Percentiles rank a stretch among this genome's conserved stretches.
Conservation (phyloP, 1,284 basidiomycete genomes). For the Rhodotorula sp. region DNA sequence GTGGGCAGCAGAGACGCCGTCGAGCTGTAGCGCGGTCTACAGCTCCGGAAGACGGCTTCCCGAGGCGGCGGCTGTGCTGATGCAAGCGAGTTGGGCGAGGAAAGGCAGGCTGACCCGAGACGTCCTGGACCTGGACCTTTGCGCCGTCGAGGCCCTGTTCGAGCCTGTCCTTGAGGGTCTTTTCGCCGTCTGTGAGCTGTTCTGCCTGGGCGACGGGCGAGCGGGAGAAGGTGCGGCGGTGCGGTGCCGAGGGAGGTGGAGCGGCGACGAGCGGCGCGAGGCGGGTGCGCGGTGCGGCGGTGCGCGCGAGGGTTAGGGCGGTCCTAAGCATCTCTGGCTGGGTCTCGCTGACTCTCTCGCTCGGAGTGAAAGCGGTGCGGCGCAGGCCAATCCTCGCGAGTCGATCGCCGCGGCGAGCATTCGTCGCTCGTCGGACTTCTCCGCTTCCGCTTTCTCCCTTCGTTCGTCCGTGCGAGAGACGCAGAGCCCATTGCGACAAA, state of each 20-base stretch:
- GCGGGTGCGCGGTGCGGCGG: not conserved
- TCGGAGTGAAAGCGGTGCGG: too few species aligned
- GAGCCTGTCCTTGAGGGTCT: conserved; percentile 70
- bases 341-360: not conserved
- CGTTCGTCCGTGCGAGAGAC: too few species aligned
- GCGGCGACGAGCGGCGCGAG: not conserved
- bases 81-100: not conserved
- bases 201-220: not conserved
- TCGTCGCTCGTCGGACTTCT: too few species aligned
- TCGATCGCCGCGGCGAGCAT: too few species aligned
- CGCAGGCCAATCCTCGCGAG: too few species aligned
- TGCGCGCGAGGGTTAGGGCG: not conserved
- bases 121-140: conserved; percentile 73
- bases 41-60: too few species aligned
- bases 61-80: too few species aligned
- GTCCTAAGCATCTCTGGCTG: too few species aligned
- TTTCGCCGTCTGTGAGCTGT: conserved; percentile 63
- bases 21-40: not conserved
- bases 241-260: not conserved
- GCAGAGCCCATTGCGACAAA: too few species aligned
- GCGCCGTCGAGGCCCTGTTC: conserved; percentile 47
- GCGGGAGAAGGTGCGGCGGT: not conserved
- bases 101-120: conserved; percentile 67
- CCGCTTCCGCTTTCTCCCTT: too few species aligned
- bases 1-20: too few species aligned